A percentile compares a stretch with the other conserved stretches of the same genome.
Conservation (phyloP, 179 eudicot genomes). For the Drosera spatulata region DNA sequence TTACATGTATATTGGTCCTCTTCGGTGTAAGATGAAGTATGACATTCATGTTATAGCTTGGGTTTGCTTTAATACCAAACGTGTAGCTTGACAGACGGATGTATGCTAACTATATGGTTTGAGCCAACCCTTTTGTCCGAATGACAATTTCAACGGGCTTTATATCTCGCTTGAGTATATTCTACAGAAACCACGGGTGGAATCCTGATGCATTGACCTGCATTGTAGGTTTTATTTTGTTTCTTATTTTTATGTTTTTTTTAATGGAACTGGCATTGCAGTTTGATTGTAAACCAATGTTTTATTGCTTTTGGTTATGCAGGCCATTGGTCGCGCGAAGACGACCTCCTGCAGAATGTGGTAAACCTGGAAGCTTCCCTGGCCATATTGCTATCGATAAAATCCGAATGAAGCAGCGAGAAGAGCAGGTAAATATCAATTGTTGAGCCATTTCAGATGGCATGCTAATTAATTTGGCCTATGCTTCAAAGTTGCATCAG, state of each 20-base stretch:
- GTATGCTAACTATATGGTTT: too few relatives aligned
- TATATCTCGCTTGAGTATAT: too few relatives aligned
- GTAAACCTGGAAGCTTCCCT: conserved; percentile 11
- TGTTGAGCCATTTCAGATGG: not conserved
- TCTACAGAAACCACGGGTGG: too few relatives aligned
- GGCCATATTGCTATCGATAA: conserved; percentile 17
- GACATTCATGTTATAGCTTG: not conserved
- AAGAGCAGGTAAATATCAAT: conserved; percentile 6
- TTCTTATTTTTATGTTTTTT: not conserved
- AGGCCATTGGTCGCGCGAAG: conserved; percentile 24
- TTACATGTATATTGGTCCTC: not conserved
- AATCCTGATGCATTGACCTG: too few relatives aligned
- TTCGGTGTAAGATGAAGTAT: too few relatives aligned
- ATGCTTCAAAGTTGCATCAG: too few relatives aligned
- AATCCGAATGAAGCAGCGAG: conserved; percentile 2
- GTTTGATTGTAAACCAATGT: not conserved
- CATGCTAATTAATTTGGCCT: not conserved
- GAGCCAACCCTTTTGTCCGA: not conserved
- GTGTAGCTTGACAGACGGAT: too few relatives aligned
- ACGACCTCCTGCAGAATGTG: conserved; percentile 6
- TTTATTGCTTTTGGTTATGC: not conserved
- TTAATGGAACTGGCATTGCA: too few relatives aligned
- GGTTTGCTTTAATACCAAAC: not conserved
- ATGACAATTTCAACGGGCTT: too few relatives aligned
- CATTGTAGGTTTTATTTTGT: too few relatives aligned